phyloP scores from a whole-genome alignment of 2,329 filamentous ascomycete species.

The Fusarium sarcochroum region DNA sequence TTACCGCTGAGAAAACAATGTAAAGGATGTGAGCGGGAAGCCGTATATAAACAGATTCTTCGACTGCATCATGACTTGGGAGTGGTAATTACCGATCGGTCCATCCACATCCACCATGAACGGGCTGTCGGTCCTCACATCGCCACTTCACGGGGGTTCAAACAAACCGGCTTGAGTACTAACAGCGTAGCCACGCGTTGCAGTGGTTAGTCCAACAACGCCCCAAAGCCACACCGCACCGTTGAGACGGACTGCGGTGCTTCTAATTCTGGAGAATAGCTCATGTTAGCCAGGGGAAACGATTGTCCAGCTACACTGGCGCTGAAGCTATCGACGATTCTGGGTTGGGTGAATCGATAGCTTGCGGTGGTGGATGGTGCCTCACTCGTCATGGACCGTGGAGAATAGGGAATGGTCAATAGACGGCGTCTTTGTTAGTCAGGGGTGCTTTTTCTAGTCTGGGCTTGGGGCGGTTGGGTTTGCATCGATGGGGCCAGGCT shows the following conservation, averaged over 20 bases:
- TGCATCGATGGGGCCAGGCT: constrained; percentile 4
- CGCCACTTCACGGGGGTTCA: background rate
- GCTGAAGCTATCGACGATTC: constrained; percentile 33
- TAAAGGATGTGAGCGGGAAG: background rate
- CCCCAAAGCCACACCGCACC: background rate
- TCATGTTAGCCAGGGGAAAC: constrained; percentile 11
- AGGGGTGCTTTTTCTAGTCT: background rate
- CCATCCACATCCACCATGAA: constrained; percentile 1
- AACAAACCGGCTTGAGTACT: background rate
- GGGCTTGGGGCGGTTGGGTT: constrained; percentile 2
- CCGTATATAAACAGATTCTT: constrained; percentile 25
- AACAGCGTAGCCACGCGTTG: background rate
- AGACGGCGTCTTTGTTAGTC: constrained; percentile 5
- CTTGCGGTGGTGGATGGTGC: constrained; percentile 12
- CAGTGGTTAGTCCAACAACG: constrained; percentile 1
- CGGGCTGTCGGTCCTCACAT: constrained; percentile 6
- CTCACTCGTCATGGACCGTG: background rate
- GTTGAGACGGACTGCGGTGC: constrained; percentile 3
- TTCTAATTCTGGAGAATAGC: constrained; percentile 22
- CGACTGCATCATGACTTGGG: background rate
- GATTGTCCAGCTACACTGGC: constrained; percentile 10
- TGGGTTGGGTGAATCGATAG: constrained; percentile 38
- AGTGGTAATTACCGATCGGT: constrained; percentile 18
- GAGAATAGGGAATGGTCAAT: background rate
- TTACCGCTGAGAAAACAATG: constrained; percentile 21